Evolutionary conservation across 352 stramenopile species (phyloP), one percentile per base, ranked within the genome.

Genomic region (Pythium angustatum): DNA sequence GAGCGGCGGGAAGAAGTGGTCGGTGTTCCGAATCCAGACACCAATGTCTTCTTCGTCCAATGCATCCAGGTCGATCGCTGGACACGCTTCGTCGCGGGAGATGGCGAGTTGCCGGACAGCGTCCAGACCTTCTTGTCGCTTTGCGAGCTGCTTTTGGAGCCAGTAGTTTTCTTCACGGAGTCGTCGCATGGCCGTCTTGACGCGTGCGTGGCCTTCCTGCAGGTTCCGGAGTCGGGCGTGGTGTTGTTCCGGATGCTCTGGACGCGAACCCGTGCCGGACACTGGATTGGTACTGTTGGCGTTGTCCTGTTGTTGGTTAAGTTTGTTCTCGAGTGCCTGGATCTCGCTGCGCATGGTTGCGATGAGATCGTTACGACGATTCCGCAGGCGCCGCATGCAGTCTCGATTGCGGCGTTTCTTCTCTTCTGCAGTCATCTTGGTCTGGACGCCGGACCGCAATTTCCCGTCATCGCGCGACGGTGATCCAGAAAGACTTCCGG

Each of bases 151-250:
- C 33, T 73, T 68, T 15, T 68, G 59, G n/a, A 73, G 60, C 66
- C 66, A 73, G 54, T 73, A 73, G 36, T 73, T 73, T n/a, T 68
- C 66, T 53, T 73, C 66, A 15, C 66, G 59, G n/a, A 73, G 66
- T 26, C 26, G 48, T n/a, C 60, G 66, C 44, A 68, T 52, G 21
- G 40, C 38, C 22, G 27, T 51, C 58, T 68, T 72, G 52, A 60
- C 24, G 15, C 40, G 53, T n/a, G 36, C 45, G 58, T 72, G 33
- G 64, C 66, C 41, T 2, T 26, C 3, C 8, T 62, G 55, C 15
- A 61, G 56, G 11, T 43, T 43, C 22, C 24, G 19, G 0, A 68
- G 47, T 17, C 34, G 21, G 1, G 17, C 24, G 5, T 48, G 57
- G 27, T 49, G 43, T 8, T 21, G 10, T 40, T 51, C 24, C 44